Percentiles rank a stretch among this genome's conserved stretches.
phyloP scores from a whole-genome alignment of 2,329 filamentous ascomycete species.

The Lasiodiplodia sp. region DNA sequence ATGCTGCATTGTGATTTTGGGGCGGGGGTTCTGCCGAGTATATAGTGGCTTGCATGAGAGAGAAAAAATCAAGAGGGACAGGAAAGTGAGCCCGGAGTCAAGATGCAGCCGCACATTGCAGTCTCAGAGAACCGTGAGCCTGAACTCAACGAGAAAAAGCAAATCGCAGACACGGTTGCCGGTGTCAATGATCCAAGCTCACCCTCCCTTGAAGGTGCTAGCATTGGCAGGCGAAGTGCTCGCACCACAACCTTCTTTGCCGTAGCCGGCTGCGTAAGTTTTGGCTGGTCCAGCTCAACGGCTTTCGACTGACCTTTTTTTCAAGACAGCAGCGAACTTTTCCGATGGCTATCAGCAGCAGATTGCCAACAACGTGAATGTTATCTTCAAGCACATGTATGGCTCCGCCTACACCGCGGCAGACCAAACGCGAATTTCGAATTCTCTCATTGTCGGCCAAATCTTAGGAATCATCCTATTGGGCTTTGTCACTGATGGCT shows the following conservation, averaged over 20 bases:
- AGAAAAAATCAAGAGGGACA: not conserved
- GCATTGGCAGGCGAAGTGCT: not conserved
- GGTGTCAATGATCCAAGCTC: not conserved
- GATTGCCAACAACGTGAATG: slow-evolving; percentile 9
- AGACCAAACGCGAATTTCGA: slow-evolving; percentile 31
- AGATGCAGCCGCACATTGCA: slow-evolving; percentile 1
- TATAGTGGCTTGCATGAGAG: not conserved
- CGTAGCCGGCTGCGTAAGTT: slow-evolving; percentile 15
- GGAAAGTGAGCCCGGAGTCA: not conserved
- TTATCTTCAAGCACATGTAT: slow-evolving; percentile 20
- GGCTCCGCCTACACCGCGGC: slow-evolving; percentile 13
- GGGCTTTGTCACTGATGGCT: slow-evolving; percentile 42
- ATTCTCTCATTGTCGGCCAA: slow-evolving; percentile 43
- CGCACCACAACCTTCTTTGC: slow-evolving; percentile 12
- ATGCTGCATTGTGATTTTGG: not conserved
- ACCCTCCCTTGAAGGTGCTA: not conserved
- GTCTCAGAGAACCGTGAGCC: not conserved
- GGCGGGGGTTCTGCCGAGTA: not conserved
- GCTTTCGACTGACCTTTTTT: not conserved
- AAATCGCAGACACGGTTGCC: not conserved
- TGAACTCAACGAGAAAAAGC: not conserved
- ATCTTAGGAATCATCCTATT: slow-evolving; percentile 45
- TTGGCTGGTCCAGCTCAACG: not conserved
- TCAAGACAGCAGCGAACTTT: slow-evolving; percentile 14
- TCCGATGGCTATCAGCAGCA: slow-evolving; percentile 19